phyloP scores from a whole-genome alignment of 805 yeast genomes.

The Barnettozyma salicaria region DNA sequence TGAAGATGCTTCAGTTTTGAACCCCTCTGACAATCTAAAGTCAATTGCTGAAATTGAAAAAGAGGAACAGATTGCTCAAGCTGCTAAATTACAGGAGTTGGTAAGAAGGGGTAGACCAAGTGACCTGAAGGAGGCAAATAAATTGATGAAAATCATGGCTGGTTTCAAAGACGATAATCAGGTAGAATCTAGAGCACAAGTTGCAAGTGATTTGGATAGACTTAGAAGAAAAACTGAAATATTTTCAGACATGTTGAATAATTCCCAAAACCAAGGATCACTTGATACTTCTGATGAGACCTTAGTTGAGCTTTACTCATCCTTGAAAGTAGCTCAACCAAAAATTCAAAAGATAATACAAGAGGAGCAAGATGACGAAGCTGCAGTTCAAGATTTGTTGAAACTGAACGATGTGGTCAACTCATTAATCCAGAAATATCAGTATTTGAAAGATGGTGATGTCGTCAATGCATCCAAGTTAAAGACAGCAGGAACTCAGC shows the following conservation, averaged over 20 bases:
- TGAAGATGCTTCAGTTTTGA: constrained; percentile 89
- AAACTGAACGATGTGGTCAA: constrained; percentile 72
- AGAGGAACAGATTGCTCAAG: constrained; percentile 88
- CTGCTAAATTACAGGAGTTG: constrained; percentile 92
- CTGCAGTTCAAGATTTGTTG: constrained; percentile 57
- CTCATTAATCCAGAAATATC: constrained; percentile 59
- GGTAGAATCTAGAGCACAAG: constrained; percentile 62
- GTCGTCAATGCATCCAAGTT: constrained; percentile 44
- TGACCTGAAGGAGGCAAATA: constrained; percentile 93
- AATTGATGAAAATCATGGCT: constrained; percentile 95
- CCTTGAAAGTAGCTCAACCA: constrained; percentile 81
- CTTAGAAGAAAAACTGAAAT: constrained; percentile 81
- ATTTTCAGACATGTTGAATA: constrained; percentile 76
- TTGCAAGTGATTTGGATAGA: constrained; percentile 78
- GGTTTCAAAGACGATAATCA: constrained; percentile 84
- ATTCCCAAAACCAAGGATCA: constrained; percentile 37
- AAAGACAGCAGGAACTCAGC: constrained; percentile 34
- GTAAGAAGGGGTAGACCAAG: constrained; percentile 93
- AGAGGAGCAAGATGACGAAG: constrained; percentile 70
- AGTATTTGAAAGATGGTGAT: constrained; percentile 60
- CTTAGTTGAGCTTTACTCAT: constrained; percentile 63
- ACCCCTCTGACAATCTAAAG: constrained; percentile 81
- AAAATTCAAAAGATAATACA: constrained; percentile 77
- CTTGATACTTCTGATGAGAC: constrained; percentile 55
- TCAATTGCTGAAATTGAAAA: constrained; percentile 85